Base-by-base conservation (phyloP, 768 basidiomycete species). In the Pleurotus pulmonarius region DNA sequence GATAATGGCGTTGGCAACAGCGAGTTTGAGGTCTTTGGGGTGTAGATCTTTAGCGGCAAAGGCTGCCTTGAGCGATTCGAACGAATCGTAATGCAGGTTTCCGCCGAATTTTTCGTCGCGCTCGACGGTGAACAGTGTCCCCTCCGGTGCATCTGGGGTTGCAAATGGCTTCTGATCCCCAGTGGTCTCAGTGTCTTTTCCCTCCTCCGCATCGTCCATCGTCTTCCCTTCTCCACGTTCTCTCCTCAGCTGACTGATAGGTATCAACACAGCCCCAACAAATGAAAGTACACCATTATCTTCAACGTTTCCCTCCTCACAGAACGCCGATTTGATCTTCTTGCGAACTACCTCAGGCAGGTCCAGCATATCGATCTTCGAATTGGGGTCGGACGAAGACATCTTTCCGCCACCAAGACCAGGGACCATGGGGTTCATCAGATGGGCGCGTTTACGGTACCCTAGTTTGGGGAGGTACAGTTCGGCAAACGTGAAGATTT, bases 361-460 rank as follows among this genome's bases (percentile, higher is more conserved):
- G 70, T 98, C 96, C 59, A 99, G 85, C 72, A 98, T 92, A 75
- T 99, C 97, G 69, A 98, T 96, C 73, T 99, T 99, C 60, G 91
- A 94, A 69, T 97, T 92, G 26, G 94, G 94, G 63, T 98, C 96
- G 1, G 96, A 98, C 1, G 94, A 88, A 13, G 94, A 97, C 97
- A 99, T 98, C 69, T 99, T 99, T 15, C 93, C 92, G 29, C 95
- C 95, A 43, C 87, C 86, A 34, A 97, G 80, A 44, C 95, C 94
- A 26, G 95, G 94, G 0, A 98, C 93, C 95, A 98, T 98, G 34
- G 83, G 77, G 73, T 98, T 99, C 97, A 99, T 99, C 45, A 99
- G 79, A 69, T 99, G 97, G 0, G 95, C 91, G 34, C 96, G 92
- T 72, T 97, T 98, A 52, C 76, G 73, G 75, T 98, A 98, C 37